Conservation (phyloP, 1,139 yeast species). For the Pichia sp. region DNA sequence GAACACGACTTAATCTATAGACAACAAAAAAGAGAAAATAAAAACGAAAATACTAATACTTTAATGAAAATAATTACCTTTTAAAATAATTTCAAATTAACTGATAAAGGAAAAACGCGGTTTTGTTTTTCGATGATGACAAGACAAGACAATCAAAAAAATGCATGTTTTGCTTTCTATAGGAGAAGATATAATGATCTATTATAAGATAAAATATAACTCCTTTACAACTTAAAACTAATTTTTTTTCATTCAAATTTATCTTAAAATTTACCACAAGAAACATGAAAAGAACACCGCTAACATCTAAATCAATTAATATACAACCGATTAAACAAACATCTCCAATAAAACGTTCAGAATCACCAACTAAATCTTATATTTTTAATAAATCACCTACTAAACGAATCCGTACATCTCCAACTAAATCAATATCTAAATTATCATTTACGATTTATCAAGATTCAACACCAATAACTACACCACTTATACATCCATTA, state of each 20-base stretch:
- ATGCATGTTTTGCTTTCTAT: too few relatives aligned
- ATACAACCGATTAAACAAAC: background rate
- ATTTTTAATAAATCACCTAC: conserved; percentile 5
- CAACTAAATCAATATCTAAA: conserved; percentile 1
- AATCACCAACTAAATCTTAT: conserved; percentile 8
- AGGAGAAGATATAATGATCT: too few relatives aligned
- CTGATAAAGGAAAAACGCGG: too few relatives aligned
- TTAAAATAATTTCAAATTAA: too few relatives aligned
- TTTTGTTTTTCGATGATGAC: too few relatives aligned
- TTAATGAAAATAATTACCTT: too few relatives aligned
- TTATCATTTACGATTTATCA: conserved; percentile 7
- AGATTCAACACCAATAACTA: conserved; percentile 1
- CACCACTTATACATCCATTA: background rate
- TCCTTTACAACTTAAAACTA: too few relatives aligned
- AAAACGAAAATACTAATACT: too few relatives aligned
- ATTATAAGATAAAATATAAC: too few relatives aligned
- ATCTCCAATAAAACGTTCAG: conserved; percentile 5
- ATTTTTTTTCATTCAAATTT: too few relatives aligned
- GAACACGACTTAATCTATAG: background rate
- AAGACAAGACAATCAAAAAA: too few relatives aligned
- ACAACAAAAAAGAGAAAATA: too few relatives aligned
- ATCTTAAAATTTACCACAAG: background rate
- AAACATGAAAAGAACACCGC: conserved; percentile 2
- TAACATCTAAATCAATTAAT: conserved; percentile 3
- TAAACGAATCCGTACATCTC: background rate